phyloP scores from a whole-genome alignment of 192 early-diverging fungal genomes.

The Umbelopsis vinacea region DNA sequence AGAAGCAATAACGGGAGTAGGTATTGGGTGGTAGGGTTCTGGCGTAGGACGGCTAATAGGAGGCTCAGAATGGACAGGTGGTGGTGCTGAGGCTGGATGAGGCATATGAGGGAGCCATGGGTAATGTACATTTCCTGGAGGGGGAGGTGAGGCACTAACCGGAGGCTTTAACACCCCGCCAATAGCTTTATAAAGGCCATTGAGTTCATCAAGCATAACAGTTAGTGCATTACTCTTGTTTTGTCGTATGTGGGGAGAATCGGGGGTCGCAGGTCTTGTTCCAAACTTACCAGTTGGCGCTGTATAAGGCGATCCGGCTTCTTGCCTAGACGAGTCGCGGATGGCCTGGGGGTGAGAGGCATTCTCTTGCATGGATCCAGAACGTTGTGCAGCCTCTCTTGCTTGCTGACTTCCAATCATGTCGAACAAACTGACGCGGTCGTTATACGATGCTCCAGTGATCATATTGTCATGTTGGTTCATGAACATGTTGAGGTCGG shows the following conservation, averaged over 20 bases:
- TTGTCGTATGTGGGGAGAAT: background rate
- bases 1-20: background rate
- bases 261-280: background rate
- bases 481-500: background rate
- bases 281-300: constrained; percentile 6
- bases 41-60: background rate
- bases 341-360: background rate
- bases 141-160: too few relatives aligned
- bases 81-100: background rate
- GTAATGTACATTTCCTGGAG: background rate
- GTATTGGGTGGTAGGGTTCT: background rate
- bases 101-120: background rate
- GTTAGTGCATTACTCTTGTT: constrained; percentile 4
- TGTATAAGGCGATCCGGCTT: background rate
- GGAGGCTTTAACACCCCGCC: background rate
- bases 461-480: background rate
- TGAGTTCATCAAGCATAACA: constrained; percentile 15
- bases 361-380: background rate
- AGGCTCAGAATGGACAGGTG: background rate
- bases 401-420: background rate
- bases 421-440: background rate
- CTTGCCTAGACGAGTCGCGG: background rate
- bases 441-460: background rate
- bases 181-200: constrained; percentile 10
- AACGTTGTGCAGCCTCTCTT: too few relatives aligned